Percentiles rank a stretch among this genome's conserved stretches.
These are phyloP conservation scores for Graphiopsis chlorocephala DNA, from an alignment of 2,329 filamentous ascomycete genomes.

Conservation along the genomic window DNA sequence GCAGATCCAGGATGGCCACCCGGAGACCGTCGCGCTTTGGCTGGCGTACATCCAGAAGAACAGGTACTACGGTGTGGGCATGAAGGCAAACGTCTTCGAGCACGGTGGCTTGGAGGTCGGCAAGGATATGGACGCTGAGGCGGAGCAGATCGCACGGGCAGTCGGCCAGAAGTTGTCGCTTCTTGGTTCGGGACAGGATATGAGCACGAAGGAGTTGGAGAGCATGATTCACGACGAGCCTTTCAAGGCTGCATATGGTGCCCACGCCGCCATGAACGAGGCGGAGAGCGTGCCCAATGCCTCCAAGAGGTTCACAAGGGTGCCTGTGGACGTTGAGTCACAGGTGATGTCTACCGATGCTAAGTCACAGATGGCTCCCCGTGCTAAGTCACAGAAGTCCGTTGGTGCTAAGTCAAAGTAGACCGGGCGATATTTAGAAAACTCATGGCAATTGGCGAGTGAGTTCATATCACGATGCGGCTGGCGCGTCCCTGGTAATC, in stretches of 20 bases:
- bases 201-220: neutral
- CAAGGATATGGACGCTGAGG: slow-evolving; percentile 36
- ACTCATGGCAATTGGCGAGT: neutral
- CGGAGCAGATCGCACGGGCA: slow-evolving; percentile 27
- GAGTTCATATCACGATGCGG: neutral
- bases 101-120: slow-evolving; percentile 56
- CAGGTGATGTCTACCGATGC: neutral
- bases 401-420: neutral
- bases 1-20: slow-evolving; percentile 87
- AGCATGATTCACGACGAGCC: slow-evolving; percentile 23
- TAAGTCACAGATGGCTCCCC: no score
- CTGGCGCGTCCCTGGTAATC: neutral
- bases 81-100: slow-evolving; percentile 98
- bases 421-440: neutral
- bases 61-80: slow-evolving; percentile 91
- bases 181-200: slow-evolving; percentile 19
- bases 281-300: slow-evolving; percentile 23
- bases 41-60: slow-evolving; percentile 88
- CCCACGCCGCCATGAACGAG: slow-evolving; percentile 28
- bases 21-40: slow-evolving; percentile 87
- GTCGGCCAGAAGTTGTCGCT: slow-evolving; percentile 30
- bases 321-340: neutral
- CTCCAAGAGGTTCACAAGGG: slow-evolving; percentile 7
- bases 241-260: slow-evolving; percentile 33
- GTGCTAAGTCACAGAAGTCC: no score